Conservation (phyloP, 2,329 filamentous ascomycete species). For the Monosporascus ibericus region DNA sequence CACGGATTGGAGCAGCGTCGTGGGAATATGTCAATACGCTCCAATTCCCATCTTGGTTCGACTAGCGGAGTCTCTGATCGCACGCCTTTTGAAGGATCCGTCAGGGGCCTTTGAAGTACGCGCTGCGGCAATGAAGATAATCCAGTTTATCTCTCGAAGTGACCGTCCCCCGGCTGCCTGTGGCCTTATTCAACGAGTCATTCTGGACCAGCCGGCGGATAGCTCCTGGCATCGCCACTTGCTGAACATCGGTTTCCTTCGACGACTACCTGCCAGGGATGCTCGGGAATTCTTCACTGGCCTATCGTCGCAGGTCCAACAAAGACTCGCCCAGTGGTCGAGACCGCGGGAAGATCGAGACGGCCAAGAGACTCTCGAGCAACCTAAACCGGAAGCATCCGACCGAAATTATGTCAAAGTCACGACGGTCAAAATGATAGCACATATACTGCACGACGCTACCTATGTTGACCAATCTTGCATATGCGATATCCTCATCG, state of each 20-base stretch:
- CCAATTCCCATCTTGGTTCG: too few species aligned
- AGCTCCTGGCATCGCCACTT: slow-evolving; percentile 29
- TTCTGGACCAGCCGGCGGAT: slow-evolving; percentile 21
- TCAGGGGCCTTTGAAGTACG: neutral
- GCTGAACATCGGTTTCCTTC: slow-evolving; percentile 21
- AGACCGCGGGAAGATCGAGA: too few species aligned
- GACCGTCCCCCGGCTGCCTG: slow-evolving; percentile 25
- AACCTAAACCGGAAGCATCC: slow-evolving; percentile 5
- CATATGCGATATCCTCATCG: slow-evolving; percentile 22
- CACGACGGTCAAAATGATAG: slow-evolving; percentile 32
- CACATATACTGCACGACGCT: slow-evolving; percentile 24
- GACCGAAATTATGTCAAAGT: slow-evolving; percentile 24
- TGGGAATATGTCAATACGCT: neutral
- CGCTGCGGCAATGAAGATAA: slow-evolving; percentile 6
- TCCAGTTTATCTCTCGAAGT: slow-evolving; percentile 17
- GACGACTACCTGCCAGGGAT: slow-evolving; percentile 17
- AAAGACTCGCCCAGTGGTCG: too few species aligned
- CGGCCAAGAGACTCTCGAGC: slow-evolving; percentile 17
- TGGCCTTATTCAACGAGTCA: slow-evolving; percentile 22
- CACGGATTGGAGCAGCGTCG: slow-evolving; percentile 13
- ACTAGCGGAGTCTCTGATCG: slow-evolving; percentile 7
- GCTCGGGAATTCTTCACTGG: slow-evolving; percentile 21
- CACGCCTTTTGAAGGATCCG: slow-evolving; percentile 1
- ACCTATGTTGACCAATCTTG: slow-evolving; percentile 18
- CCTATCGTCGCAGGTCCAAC: slow-evolving; percentile 20